phyloP scores from a whole-genome alignment of 148 eudicot species.

The Rhododendron henanense region DNA sequence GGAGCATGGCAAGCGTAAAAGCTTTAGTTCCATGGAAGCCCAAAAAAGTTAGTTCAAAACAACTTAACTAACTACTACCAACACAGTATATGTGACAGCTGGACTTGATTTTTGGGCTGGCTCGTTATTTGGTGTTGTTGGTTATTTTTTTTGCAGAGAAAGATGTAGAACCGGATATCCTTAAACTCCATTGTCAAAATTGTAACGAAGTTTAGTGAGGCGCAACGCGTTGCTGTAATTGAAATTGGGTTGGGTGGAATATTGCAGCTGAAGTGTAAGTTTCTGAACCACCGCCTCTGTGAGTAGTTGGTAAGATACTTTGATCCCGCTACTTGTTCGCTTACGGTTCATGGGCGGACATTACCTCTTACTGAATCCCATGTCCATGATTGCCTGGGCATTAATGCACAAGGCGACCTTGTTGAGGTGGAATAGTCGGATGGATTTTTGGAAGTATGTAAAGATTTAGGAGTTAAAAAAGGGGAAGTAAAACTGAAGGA shows the following conservation, averaged over 20 bases:
- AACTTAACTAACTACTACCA: too few species aligned
- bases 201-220: background rate
- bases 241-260: background rate
- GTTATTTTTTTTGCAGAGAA: background rate
- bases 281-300: background rate
- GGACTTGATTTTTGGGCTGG: too few species aligned
- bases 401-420: background rate
- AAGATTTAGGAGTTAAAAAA: background rate
- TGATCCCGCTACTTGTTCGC: background rate
- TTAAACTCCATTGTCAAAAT: too few species aligned
- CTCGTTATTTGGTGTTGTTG: too few species aligned
- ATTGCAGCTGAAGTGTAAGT: too few species aligned
- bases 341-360: background rate
- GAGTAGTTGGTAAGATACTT: too few species aligned
- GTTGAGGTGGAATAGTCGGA: too few species aligned
- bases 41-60: background rate
- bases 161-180: background rate
- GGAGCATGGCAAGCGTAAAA: background rate
- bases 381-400: background rate
- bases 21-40: background rate
- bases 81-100: too few species aligned
- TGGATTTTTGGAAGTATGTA: background rate
- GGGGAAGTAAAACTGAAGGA: background rate
- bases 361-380: background rate
- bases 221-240: background rate